phyloP scores from a whole-genome alignment of 1,284 basidiomycete species.

The Pholiota adiposa region DNA sequence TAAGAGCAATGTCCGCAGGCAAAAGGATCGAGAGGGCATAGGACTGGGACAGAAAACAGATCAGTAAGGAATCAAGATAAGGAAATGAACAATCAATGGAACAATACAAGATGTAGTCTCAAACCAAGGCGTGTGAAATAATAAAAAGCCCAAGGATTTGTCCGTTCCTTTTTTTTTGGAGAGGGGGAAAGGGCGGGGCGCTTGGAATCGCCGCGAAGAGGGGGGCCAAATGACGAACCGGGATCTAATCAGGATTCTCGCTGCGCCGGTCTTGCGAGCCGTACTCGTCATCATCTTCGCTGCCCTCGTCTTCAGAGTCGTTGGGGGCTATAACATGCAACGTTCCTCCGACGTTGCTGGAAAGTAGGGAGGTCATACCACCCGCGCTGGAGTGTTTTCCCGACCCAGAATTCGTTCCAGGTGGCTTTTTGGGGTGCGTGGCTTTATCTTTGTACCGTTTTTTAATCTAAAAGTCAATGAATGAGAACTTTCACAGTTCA shows the following conservation, averaged over 20 bases:
- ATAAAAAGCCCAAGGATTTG: neutral
- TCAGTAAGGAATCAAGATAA: neutral
- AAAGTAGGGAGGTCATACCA: slow-evolving; percentile 20
- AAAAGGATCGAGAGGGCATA: neutral
- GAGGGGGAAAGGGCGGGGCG: neutral
- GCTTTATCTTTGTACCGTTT: slow-evolving; percentile 38
- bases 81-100: neutral
- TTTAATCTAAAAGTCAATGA: slow-evolving; percentile 38
- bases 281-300: slow-evolving; percentile 33
- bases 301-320: slow-evolving; percentile 32
- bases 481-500: neutral
- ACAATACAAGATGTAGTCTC: neutral
- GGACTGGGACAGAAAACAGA: neutral
- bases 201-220: neutral
- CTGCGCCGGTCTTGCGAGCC: slow-evolving; percentile 26
- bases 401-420: slow-evolving; percentile 1
- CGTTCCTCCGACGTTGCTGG: slow-evolving; percentile 22
- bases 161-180: neutral
- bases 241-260: slow-evolving; percentile 15
- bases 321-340: slow-evolving; percentile 28
- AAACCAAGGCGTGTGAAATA: slow-evolving; percentile 1
- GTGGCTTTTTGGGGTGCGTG: slow-evolving; percentile 17
- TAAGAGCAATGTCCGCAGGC: neutral
- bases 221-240: neutral
- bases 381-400: slow-evolving; percentile 7